A percentile compares a stretch with the other conserved stretches of the same genome.
Evolutionary conservation across 257 asterid species (phyloP).

Genomic region (Nicotiana noctiflora): DNA sequence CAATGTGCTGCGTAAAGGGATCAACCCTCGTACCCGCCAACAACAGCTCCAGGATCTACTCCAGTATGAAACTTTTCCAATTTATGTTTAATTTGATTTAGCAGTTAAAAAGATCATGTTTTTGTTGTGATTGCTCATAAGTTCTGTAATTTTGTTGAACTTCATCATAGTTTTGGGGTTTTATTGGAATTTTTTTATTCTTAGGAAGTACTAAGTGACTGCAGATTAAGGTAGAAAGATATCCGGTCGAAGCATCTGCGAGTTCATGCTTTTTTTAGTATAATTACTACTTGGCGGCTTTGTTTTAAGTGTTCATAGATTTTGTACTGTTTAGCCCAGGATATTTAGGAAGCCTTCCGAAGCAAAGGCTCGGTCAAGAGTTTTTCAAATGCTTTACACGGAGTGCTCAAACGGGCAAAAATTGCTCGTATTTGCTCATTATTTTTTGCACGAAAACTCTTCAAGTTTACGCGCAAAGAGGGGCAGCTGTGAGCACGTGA

Average conservation of each 20-base stretch:
- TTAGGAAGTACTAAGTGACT: background rate
- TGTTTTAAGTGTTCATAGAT: background rate
- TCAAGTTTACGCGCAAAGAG: no score
- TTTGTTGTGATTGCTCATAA: background rate
- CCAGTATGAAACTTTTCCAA: slow-evolving; percentile 17
- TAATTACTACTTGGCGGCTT: background rate
- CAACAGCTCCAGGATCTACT: slow-evolving; percentile 85
- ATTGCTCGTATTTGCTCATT: no score
- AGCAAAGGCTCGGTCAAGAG: no score
- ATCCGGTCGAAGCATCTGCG: background rate
- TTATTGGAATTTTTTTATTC: background rate
- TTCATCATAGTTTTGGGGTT: background rate
- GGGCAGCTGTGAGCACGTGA: no score
- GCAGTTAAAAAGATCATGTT: background rate
- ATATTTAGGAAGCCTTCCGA: no score
- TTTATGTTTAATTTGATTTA: background rate
- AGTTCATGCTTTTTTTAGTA: background rate
- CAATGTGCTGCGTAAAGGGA: slow-evolving; percentile 89
- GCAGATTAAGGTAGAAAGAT: background rate
- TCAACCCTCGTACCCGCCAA: slow-evolving; percentile 86
- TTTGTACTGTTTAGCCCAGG: no score
- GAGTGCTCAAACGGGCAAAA: no score
- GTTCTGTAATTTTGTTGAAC: background rate
- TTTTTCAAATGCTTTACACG: no score
- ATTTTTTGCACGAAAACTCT: no score